Conservation (phyloP, 176 grass and related monocot genomes). For the Aegilops umbellulata region DNA sequence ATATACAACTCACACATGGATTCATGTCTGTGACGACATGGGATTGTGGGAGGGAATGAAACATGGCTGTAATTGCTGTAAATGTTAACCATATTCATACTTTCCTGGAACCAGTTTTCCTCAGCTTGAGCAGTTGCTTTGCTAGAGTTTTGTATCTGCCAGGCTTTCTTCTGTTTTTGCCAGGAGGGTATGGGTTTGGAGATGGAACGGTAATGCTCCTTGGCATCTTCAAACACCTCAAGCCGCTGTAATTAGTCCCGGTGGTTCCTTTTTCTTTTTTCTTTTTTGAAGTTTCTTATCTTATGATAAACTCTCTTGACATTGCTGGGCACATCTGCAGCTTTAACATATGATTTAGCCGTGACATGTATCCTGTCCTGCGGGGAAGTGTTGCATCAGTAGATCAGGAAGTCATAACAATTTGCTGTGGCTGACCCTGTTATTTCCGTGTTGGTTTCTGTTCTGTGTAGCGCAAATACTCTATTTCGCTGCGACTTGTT, state of each 20-base stretch:
- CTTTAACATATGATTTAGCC: conserved; percentile 47
- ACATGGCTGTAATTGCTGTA: conserved; percentile 60
- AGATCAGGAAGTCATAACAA: not conserved
- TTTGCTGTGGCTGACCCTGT: not conserved
- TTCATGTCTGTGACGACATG: conserved; percentile 34
- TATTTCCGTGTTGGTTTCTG: not conserved
- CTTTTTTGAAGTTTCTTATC: conserved; percentile 23
- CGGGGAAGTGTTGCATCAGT: conserved; percentile 11
- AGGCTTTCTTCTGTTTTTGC: conserved; percentile 41
- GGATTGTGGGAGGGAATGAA: conserved; percentile 31
- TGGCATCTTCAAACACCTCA: conserved; percentile 17
- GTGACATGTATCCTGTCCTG: conserved; percentile 16
- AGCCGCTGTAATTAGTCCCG: conserved; percentile 54
- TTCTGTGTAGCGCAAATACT: not conserved
- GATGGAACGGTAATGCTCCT: conserved; percentile 28
- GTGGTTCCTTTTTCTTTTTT: not conserved
- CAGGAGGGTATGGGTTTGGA: conserved; percentile 34
- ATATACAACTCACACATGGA: conserved; percentile 34
- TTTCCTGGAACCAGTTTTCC: conserved; percentile 40
- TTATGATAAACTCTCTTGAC: conserved; percentile 24
- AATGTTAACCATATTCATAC: conserved; percentile 61
- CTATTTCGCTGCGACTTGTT: not conserved
- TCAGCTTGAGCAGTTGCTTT: conserved; percentile 39
- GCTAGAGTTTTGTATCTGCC: conserved; percentile 38
- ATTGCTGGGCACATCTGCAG: conserved; percentile 39